Base-by-base conservation (phyloP, 164 flowering plant species). In the Echeveria elegans region DNA sequence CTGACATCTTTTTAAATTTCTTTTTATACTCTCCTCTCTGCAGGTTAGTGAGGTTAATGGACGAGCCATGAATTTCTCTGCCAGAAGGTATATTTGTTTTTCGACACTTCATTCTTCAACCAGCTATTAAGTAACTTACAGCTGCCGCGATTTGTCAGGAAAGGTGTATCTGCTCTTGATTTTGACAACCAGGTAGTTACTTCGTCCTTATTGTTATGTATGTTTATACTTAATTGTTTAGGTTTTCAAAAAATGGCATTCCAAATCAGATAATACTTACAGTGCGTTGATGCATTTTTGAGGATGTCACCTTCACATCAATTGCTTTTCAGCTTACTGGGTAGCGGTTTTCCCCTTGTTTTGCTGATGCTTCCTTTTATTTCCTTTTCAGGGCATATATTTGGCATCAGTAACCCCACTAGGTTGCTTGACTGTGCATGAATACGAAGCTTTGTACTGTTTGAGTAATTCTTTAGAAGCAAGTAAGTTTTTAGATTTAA, bases 381-480 rank as follows among this genome's bases (percentile, higher is more conserved):
- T 36, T 15, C 45, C 45, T 18, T 66, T 59, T 11, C 80, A 92
- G 97, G 97, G 97, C 47, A 79, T 85, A 66, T 93, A 86, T 75
- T 71, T 93, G 77, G 98, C 84, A 47, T 87, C 98, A 26, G 94
- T 83, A 28, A 88, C 97, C 65, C 85, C 82, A 75, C 68, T 84
- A 8, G 97, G 98, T 31, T 93, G 97, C 80, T 78, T 93, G 72
- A 85, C 86, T 29, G 88, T 93, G 64, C 91, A 93, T 75, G 92
- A 93, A 75, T 93, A 82, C 74, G 98, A 93, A 69, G 68, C 75
- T 41, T 80, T 93, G 43, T 88, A 80, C 74, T 80, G 83, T 76
- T 77, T 75, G 68, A 79, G 81, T 74, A 76, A 70, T 65, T 72
- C 69, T 56, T 32, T 32, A 12, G 69, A 68, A 15, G 47, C 78